Evolutionary conservation across 139 green algal genomes (phyloP).

Genomic region (Tetratostichococcus sp.): DNA sequence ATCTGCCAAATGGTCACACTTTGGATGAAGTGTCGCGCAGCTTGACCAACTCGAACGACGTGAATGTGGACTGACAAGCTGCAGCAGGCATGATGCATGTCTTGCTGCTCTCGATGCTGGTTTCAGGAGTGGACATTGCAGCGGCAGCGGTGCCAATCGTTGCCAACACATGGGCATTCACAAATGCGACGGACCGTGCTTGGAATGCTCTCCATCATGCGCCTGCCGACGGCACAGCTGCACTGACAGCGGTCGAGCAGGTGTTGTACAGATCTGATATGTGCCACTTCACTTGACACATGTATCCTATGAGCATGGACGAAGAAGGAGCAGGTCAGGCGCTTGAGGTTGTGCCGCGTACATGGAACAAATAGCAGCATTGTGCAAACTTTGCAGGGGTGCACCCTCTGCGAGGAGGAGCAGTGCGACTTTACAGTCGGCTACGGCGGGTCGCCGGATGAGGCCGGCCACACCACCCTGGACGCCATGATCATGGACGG

Average conservation of each 20-base stretch:
- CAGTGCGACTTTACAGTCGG: slow-evolving; percentile 74
- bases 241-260: slow-evolving; percentile 39
- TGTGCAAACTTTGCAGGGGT: slow-evolving; percentile 22
- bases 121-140: too few species aligned
- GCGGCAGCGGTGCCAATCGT: slow-evolving; percentile 49
- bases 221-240: not conserved
- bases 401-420: slow-evolving; percentile 41
- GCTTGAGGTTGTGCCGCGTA: too few species aligned
- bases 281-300: too few species aligned
- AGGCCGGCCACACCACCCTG: slow-evolving; percentile 57
- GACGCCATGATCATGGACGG: slow-evolving; percentile 79
- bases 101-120: too few species aligned
- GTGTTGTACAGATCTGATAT: slow-evolving; percentile 1
- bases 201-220: slow-evolving; percentile 35
- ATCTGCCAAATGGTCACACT: too few species aligned
- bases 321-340: too few species aligned
- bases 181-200: slow-evolving; percentile 35
- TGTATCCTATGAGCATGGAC: too few species aligned
- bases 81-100: too few species aligned
- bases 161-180: slow-evolving; percentile 71
- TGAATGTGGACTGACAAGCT: too few species aligned
- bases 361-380: too few species aligned
- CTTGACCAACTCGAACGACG: too few species aligned
- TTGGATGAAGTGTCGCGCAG: too few species aligned
- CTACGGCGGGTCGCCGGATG: slow-evolving; percentile 62